These are phyloP conservation scores for Cyclocybe cylindracea DNA, from an alignment of 768 basidiomycete genomes.

Conservation along the genomic window DNA sequence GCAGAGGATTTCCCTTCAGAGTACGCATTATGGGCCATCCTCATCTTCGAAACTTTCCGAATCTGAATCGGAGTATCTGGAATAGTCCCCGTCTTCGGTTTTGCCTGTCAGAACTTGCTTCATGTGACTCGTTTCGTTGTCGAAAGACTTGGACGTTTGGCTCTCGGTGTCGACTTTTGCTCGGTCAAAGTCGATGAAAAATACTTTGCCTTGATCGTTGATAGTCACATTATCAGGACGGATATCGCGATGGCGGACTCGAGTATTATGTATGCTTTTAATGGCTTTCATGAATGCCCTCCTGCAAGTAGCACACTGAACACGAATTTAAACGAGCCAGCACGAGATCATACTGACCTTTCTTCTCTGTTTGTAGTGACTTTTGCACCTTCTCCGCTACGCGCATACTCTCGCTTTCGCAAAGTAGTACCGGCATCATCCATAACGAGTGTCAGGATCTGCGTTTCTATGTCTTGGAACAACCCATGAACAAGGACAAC, in stretches of 20 bases:
- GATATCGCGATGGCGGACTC: conserved; percentile 7
- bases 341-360: not conserved
- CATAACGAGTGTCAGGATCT: conserved; percentile 3
- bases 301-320: no score
- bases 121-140: no score
- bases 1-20: no score
- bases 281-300: not conserved
- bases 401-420: not conserved
- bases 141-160: no score
- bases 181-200: conserved; percentile 12
- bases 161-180: not conserved
- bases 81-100: no score
- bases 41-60: no score
- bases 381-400: not conserved
- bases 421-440: conserved; percentile 5
- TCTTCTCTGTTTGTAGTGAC: not conserved
- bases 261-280: conserved; percentile 5
- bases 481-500: conserved; percentile 6
- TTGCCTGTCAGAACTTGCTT: no score
- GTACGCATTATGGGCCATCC: no score
- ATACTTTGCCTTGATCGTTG: conserved; percentile 1
- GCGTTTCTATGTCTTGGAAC: conserved; percentile 10
- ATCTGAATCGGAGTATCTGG: no score
- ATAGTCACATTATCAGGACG: conserved; percentile 7
- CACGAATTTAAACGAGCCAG: no score